A percentile compares a stretch with the other conserved stretches of the same genome.
Evolutionary conservation across 495 filamentous ascomycete species (phyloP).

Genomic region (Podospora comata): DNA sequence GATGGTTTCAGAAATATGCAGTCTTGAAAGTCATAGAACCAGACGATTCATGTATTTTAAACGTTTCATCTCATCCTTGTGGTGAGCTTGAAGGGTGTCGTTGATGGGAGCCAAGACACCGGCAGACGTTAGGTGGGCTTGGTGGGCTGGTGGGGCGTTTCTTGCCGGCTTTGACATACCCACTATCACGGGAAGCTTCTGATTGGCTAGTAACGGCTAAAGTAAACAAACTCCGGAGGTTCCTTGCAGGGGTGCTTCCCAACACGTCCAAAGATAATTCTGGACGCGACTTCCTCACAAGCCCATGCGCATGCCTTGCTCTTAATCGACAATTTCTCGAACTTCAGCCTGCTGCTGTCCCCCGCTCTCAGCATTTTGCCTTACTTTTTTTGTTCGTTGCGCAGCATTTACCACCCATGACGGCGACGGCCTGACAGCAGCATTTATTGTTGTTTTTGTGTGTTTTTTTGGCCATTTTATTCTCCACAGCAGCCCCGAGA

Average conservation of each 20-base stretch:
- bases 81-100: slow-evolving; percentile 7
- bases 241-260: slow-evolving; percentile 13
- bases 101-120: background rate
- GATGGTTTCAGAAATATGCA: background rate
- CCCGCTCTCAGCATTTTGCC: background rate
- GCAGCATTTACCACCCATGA: background rate
- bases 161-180: background rate
- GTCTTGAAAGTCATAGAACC: background rate
- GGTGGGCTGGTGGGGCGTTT: slow-evolving; percentile 1
- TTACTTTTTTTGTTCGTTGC: slow-evolving; percentile 2
- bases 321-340: slow-evolving; percentile 2
- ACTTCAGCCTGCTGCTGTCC: background rate
- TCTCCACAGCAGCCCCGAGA: slow-evolving; percentile 1
- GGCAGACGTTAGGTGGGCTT: background rate
- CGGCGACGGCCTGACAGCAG: background rate
- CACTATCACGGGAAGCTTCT: background rate
- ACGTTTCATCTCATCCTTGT: background rate
- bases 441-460: slow-evolving; percentile 2
- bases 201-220: slow-evolving; percentile 26
- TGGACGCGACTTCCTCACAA: slow-evolving; percentile 26
- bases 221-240: slow-evolving; percentile 31
- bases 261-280: slow-evolving; percentile 9
- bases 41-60: background rate
- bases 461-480: slow-evolving; percentile 2
- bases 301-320: background rate